Evolutionary conservation across 2,329 filamentous ascomycete genomes (phyloP), one percentile per base, ranked within the genome.

Genomic region (Geoglossum cookeanum): DNA sequence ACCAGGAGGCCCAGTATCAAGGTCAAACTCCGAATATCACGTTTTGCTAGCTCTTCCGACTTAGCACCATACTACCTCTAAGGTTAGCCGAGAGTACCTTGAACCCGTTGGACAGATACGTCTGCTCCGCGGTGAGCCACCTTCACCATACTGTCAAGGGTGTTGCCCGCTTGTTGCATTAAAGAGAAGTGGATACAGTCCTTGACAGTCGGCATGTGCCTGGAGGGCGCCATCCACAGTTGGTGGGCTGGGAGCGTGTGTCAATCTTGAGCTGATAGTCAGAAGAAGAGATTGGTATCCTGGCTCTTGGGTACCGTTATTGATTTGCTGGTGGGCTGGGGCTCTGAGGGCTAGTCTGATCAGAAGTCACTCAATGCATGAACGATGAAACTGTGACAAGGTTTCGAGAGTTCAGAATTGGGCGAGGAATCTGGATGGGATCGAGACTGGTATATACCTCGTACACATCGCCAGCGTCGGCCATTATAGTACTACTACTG

Each of bases 401-500:
- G 15, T 17, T 22, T 45, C 42, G 42, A 45, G n/a, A 45, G 42
- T 22, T 6, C 42, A 45, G 17, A 13, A 22, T 45, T 45, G 42
- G 42, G 42, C 42, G 17, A 45, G 15, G 42, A 22, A 45, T 45
- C 42, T 45, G 42, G 42, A 45, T 45, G 42, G 42, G 42, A 45
- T 45, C 42, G 17, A 45, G 42, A 45, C 42, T 45, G 42, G 42
- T 45, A 45, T 45, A 45, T 45, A 45, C 42, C 62, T 62, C 68
- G 67, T 62, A 67, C 64, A 64, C 67, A 60, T 55, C 60, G 58
- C 55, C 55, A 57, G 39, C 11, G 37, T 52, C 45, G 68, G 67
- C 69, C 64, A 69, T 66, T 65, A 71, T 72, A 72, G 69, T 73
- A 71, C 68, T 68, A 66, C 69, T 67, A 68, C 72, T 74, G 71